A percentile compares a stretch with the other conserved stretches of the same genome.
Conservation (phyloP, 768 basidiomycete species). For the Asterophora parasitica region DNA sequence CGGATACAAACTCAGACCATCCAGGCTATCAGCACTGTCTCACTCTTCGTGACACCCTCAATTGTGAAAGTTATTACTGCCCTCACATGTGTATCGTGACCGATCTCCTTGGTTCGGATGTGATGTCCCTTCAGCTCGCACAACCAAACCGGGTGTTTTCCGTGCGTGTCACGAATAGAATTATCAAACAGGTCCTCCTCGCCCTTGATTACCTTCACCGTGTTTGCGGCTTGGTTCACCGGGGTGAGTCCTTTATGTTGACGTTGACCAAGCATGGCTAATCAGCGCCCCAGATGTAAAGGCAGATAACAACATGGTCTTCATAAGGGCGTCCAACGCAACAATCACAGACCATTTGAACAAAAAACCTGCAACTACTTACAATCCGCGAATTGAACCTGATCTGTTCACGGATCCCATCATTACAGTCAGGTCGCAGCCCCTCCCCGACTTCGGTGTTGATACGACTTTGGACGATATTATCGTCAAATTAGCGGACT, state of each 20-base stretch:
- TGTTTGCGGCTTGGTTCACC: conserved; percentile 18
- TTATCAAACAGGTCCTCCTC: conserved; percentile 24
- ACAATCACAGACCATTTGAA: conserved; percentile 6
- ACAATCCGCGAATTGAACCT: conserved; percentile 13
- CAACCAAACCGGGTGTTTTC: conserved; percentile 1
- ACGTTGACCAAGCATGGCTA: too few species aligned
- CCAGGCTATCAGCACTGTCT: conserved; percentile 7
- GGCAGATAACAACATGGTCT: background rate
- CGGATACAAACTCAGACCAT: background rate
- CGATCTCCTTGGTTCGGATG: background rate
- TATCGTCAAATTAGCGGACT: conserved; percentile 17
- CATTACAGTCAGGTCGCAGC: conserved; percentile 21
- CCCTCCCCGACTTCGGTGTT: conserved; percentile 19
- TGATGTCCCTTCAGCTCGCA: background rate
- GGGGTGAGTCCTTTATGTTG: too few species aligned
- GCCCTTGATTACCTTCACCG: conserved; percentile 25
- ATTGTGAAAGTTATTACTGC: background rate
- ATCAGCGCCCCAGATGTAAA: background rate
- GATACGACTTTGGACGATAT: conserved; percentile 11
- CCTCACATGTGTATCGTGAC: background rate
- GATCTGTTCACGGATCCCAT: conserved; percentile 18
- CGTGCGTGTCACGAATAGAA: conserved; percentile 11
- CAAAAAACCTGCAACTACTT: conserved; percentile 10
- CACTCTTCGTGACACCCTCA: background rate
- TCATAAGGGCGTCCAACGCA: background rate